Evolutionary conservation across 768 basidiomycete genomes (phyloP), one percentile per base, ranked within the genome.

Genomic region (Mrakia blollopis): DNA sequence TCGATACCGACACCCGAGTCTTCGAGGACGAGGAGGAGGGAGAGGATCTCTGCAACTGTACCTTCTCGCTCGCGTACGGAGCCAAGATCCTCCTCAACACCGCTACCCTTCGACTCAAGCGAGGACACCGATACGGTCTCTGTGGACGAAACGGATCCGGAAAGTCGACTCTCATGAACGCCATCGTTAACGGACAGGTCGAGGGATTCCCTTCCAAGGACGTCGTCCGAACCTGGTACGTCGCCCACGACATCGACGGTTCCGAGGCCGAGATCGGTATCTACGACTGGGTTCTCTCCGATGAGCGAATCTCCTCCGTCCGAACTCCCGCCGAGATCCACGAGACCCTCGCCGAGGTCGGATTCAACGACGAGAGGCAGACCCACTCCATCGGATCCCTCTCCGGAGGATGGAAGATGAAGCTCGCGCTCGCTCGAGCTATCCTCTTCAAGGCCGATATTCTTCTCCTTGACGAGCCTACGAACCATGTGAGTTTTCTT

Each of bases 341-440:
- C 69, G 88, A 89, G 83, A 92, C 92, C 73, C 90, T 98, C 75
- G 89, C 90, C 30, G 91, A 92, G 71, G 95, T 97, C 82, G 95
- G 95, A 79, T 98, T 98, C 89, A 89, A 85, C 79, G 92, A 91
- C 78, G 92, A 90, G 81, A 90, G 94, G 80, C 95, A 97, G 86
- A 86, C 85, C 79, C 87, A 91, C 79, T 85, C 93, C 57, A 97
- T 97, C 80, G 93, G 94, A 79, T 89, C 89, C 77, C 87, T 98
- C 57, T 98, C 95, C 62, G 95, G 95, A 89, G 95, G 95, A 87
- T 97, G 95, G 95, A 98, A 98, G 89, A 98, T 98, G 95, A 98
- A 97, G 89, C 91, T 98, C 79, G 95, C 95, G 57, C 89, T 98
- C 78, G 95, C 95, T 77, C 89, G 95, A 79, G 95, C 95, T 70